These are phyloP conservation scores for Dioscorea cayenensis DNA, from an alignment of 116 monocot species.

Conservation along the genomic window DNA sequence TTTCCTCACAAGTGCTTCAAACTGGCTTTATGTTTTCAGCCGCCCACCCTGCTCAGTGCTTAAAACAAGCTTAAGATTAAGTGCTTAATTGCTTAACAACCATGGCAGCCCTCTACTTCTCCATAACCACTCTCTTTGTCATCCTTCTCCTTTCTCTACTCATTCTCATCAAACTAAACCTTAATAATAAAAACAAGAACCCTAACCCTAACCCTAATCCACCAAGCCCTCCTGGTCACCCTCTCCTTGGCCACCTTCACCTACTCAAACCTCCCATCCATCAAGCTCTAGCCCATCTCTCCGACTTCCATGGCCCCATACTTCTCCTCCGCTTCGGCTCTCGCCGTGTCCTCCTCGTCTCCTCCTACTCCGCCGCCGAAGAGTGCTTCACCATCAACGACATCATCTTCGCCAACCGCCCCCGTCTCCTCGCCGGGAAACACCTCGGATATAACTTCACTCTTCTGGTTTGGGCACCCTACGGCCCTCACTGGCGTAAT, in stretches of 20 bases:
- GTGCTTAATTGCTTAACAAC: no score
- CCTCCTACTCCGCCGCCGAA: neutral
- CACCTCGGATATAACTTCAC: neutral
- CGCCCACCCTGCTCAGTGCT: no score
- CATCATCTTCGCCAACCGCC: neutral
- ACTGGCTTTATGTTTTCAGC: no score
- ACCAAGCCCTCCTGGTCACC: neutral
- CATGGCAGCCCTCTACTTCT: neutral
- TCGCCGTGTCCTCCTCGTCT: neutral
- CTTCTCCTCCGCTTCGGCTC: constrained; percentile 1
- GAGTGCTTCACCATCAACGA: constrained; percentile 1
- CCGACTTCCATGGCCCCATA: neutral
- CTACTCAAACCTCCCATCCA: neutral
- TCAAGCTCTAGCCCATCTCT: neutral
- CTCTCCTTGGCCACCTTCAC: neutral
- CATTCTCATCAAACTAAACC: neutral
- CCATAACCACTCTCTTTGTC: neutral
- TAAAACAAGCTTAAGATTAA: no score
- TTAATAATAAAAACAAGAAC: neutral
- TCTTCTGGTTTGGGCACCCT: neutral
- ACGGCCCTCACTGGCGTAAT: neutral
- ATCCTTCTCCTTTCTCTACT: neutral
- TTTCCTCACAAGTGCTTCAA: no score
- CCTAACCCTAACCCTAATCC: neutral
- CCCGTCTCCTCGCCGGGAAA: neutral